A percentile compares a stretch with the other conserved stretches of the same genome.
Evolutionary conservation across 108 stramenopile species (phyloP).

Genomic region (Stephanodiscus minutulus): DNA sequence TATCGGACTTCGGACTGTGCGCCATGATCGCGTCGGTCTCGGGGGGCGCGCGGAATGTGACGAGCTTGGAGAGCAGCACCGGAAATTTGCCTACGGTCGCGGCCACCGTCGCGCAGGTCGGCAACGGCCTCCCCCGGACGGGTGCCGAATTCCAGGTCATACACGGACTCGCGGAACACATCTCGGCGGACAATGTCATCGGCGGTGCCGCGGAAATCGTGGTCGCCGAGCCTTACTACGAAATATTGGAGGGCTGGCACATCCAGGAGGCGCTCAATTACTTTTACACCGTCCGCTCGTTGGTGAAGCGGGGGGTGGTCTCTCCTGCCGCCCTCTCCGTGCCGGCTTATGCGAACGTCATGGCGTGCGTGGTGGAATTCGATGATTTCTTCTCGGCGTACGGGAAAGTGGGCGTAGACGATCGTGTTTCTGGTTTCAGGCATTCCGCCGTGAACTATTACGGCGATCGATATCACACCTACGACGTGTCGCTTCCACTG

Average conservation of each 20-base stretch:
- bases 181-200: slow-evolving; percentile 38
- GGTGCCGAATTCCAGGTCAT: slow-evolving; percentile 46
- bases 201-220: slow-evolving; percentile 60
- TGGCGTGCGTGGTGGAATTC: slow-evolving; percentile 72
- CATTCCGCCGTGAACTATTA: slow-evolving; percentile 60
- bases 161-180: slow-evolving; percentile 51
- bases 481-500: slow-evolving; percentile 60
- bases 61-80: slow-evolving; percentile 66
- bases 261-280: slow-evolving; percentile 77
- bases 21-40: slow-evolving; percentile 70
- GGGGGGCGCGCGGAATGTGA: slow-evolving; percentile 60
- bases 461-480: slow-evolving; percentile 46
- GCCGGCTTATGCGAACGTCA: slow-evolving; percentile 58
- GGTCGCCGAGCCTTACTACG: slow-evolving; percentile 81
- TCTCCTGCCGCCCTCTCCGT: slow-evolving; percentile 44
- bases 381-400: slow-evolving; percentile 54
- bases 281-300: slow-evolving; percentile 56
- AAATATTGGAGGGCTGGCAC: slow-evolving; percentile 72
- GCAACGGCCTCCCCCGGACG: slow-evolving; percentile 52
- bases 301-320: slow-evolving; percentile 52
- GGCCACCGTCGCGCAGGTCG: slow-evolving; percentile 71
- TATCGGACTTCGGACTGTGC: slow-evolving; percentile 80
- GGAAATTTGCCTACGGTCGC: slow-evolving; percentile 52
- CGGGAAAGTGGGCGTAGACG: slow-evolving; percentile 39
- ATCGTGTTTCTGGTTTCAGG: slow-evolving; percentile 53